Conservation (phyloP, 371 early-diverging fungal species). For the Paraphysoderma sedebokerense region DNA sequence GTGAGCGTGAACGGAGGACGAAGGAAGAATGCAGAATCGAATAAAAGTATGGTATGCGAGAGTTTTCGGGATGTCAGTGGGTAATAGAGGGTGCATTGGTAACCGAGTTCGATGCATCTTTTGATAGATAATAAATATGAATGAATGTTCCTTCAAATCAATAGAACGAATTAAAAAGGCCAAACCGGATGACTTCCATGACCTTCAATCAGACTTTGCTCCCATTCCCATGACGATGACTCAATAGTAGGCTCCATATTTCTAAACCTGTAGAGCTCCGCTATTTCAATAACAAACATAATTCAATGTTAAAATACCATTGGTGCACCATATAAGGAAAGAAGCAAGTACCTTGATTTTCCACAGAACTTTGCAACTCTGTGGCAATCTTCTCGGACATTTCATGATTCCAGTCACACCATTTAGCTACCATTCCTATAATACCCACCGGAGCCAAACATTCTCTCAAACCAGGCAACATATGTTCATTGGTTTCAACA, state of each 20-base stretch:
- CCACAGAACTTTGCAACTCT: conserved; percentile 25
- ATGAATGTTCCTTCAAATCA: background rate
- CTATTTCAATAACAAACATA: no score
- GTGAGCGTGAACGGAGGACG: conserved; percentile 12
- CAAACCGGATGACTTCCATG: conserved; percentile 61
- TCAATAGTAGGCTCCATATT: conserved; percentile 21
- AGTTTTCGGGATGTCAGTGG: conserved; percentile 34
- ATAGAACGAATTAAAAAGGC: background rate
- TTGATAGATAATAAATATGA: background rate
- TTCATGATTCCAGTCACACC: conserved; percentile 9
- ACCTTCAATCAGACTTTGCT: conserved; percentile 51
- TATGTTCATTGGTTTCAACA: no score
- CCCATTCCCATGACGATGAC: conserved; percentile 43
- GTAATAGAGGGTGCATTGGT: conserved; percentile 39
- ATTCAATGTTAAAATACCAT: no score
- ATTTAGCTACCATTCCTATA: conserved; percentile 15
- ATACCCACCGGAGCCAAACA: no score
- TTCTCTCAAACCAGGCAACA: no score
- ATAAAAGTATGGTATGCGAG: conserved; percentile 24
- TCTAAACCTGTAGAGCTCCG: no score
- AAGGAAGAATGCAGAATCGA: conserved; percentile 32
- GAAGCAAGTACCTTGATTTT: no score
- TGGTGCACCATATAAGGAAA: no score
- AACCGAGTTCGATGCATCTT: conserved; percentile 19
- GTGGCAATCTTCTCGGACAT: conserved; percentile 8